Evolutionary conservation across 176 grass and related monocot genomes (phyloP).

Genomic region (Cenchrus americanus): DNA sequence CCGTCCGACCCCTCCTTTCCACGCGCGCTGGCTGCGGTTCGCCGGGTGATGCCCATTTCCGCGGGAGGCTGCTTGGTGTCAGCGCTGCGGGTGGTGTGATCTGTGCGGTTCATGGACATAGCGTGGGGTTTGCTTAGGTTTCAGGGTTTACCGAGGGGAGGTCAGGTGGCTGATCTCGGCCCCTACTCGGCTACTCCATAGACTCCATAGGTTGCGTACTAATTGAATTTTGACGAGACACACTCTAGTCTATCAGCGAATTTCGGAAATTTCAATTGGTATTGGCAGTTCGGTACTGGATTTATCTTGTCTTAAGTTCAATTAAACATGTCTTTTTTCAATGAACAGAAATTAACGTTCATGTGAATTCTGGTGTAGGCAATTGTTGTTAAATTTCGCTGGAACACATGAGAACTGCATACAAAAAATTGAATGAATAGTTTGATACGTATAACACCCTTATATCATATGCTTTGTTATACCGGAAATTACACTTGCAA

Average conservation of each 20-base stretch:
- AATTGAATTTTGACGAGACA: slow-evolving; percentile 4
- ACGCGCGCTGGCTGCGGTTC: neutral
- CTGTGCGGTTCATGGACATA: neutral
- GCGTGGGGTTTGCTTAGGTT: neutral
- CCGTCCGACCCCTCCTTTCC: neutral
- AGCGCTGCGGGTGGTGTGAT: neutral
- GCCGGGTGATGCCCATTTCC: neutral
- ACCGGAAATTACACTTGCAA: neutral
- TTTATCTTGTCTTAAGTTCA: neutral
- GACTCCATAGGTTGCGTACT: neutral
- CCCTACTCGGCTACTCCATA: too few relatives aligned
- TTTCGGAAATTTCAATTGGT: neutral
- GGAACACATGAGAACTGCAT: neutral
- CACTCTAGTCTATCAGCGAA: neutral
- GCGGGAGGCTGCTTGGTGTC: neutral
- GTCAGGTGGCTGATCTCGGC: neutral
- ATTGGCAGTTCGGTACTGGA: neutral
- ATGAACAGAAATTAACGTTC: neutral
- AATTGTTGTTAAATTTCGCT: neutral
- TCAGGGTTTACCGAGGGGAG: slow-evolving; percentile 20
- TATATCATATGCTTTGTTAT: neutral
- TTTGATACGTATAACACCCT: neutral
- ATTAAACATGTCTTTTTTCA: neutral
- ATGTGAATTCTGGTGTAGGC: neutral
- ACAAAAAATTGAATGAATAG: neutral